phyloP scores from a whole-genome alignment of 768 basidiomycete genomes.

The Suillus luteus region DNA sequence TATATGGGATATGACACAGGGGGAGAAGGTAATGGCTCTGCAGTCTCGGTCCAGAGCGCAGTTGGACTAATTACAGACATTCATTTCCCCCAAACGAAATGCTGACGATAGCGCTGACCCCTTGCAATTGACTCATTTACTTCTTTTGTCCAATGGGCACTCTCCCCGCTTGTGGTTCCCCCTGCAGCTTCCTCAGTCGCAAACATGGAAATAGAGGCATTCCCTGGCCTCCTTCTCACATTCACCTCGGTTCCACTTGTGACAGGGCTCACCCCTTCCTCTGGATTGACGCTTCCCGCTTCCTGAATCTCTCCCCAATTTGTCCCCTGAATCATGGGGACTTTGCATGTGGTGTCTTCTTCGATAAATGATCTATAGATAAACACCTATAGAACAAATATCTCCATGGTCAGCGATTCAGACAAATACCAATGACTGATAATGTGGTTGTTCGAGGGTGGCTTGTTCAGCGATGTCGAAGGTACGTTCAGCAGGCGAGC shows the following conservation, averaged over 20 bases:
- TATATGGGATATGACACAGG: no score
- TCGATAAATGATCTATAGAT: no score
- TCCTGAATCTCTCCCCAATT: background rate
- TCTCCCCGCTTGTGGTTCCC: background rate
- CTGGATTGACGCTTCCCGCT: no score
- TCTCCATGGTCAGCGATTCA: no score
- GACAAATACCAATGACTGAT: no score
- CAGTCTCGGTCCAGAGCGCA: background rate
- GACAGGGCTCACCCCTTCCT: background rate
- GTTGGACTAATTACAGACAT: background rate
- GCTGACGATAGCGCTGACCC: background rate
- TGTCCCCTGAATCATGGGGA: rapidly evolving
- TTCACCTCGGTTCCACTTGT: background rate
- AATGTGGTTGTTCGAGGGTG: no score
- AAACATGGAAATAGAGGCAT: background rate
- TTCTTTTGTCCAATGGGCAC: background rate
- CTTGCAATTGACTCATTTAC: background rate
- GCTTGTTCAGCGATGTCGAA: no score
- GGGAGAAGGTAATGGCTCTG: constrained; percentile 12
- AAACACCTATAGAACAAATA: no score
- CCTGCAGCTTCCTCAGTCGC: background rate
- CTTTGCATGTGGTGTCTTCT: no score
- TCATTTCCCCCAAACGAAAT: background rate
- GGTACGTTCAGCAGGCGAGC: no score
- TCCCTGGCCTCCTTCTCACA: background rate